phyloP scores from a whole-genome alignment of 2,329 filamentous ascomycete genomes.

The Metarhizium humberi region DNA sequence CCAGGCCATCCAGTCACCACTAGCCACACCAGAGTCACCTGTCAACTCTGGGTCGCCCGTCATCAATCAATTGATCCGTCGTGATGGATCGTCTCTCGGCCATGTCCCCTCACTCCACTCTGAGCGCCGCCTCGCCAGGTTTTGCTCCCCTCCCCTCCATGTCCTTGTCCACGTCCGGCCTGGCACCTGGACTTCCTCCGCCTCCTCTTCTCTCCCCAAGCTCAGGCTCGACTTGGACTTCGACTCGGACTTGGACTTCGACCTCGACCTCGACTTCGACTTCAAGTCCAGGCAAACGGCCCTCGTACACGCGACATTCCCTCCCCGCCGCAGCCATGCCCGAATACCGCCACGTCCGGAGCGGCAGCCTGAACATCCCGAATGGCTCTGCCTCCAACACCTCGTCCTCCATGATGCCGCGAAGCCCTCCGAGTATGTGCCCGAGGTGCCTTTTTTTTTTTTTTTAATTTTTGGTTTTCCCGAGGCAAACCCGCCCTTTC shows the following conservation, averaged over 20 bases:
- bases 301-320: constrained; percentile 5
- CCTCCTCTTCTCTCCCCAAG: constrained; percentile 3
- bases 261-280: neutral
- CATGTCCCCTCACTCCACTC: constrained; percentile 7
- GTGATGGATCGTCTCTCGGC: constrained; percentile 3
- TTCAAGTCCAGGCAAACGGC: constrained; percentile 1
- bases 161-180: neutral
- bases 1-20: too few species aligned
- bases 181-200: constrained; percentile 2
- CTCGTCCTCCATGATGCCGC: constrained; percentile 26
- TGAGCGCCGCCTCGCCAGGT: neutral
- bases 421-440: constrained; percentile 49
- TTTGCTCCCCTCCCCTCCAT: neutral
- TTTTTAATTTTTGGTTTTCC: neutral
- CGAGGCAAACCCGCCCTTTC: too few species aligned
- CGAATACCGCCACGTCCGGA: constrained; percentile 48
- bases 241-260: neutral
- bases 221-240: neutral
- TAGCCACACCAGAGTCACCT: neutral
- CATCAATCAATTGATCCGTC: neutral
- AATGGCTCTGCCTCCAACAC: constrained; percentile 17
- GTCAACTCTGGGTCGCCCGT: neutral
- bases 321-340: constrained; percentile 26
- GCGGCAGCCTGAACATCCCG: constrained; percentile 46
- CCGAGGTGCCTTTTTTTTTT: neutral